A percentile compares a stretch with the other conserved stretches of the same genome.
These are phyloP conservation scores for Aphanocladium album DNA, from an alignment of 2,329 filamentous ascomycete species.

Conservation along the genomic window DNA sequence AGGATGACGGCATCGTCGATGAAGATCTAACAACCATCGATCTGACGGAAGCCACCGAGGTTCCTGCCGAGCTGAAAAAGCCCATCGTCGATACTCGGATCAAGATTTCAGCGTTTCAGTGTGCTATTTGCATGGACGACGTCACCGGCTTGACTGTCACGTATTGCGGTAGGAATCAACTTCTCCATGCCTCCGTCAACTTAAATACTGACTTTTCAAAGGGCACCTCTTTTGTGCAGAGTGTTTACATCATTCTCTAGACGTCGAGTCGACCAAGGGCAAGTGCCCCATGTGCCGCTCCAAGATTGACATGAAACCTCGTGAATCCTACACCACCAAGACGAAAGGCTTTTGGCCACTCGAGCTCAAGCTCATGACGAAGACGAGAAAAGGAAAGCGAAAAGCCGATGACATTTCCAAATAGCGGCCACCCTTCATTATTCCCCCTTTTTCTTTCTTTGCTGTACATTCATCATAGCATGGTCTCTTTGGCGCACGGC, in stretches of 20 bases:
- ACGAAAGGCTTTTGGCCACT: constrained; percentile 53
- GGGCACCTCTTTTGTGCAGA: constrained; percentile 61
- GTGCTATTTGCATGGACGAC: constrained; percentile 64
- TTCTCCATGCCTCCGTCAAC: not conserved
- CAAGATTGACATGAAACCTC: constrained; percentile 47
- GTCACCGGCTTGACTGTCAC: constrained; percentile 55
- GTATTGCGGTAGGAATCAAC: constrained; percentile 54
- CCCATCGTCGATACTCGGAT: constrained; percentile 43
- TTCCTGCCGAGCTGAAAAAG: constrained; percentile 39
- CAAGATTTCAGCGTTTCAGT: constrained; percentile 55
- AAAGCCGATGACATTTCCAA: constrained; percentile 28
- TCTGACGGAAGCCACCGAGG: constrained; percentile 34
- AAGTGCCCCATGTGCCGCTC: constrained; percentile 61
- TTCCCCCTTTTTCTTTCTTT: not conserved
- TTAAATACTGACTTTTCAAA: constrained; percentile 22
- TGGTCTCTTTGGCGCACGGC: not conserved
- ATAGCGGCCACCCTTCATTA: not conserved
- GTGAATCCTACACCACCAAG: constrained; percentile 36
- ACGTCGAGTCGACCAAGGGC: constrained; percentile 50
- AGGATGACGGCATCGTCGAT: constrained; percentile 2
- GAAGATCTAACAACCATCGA: constrained; percentile 29
- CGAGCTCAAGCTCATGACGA: constrained; percentile 58
- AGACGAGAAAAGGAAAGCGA: constrained; percentile 45
- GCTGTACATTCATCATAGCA: not conserved
- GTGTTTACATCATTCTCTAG: constrained; percentile 56